Conservation (phyloP, 2,329 filamentous ascomycete species). For the Xylaria sp. region DNA sequence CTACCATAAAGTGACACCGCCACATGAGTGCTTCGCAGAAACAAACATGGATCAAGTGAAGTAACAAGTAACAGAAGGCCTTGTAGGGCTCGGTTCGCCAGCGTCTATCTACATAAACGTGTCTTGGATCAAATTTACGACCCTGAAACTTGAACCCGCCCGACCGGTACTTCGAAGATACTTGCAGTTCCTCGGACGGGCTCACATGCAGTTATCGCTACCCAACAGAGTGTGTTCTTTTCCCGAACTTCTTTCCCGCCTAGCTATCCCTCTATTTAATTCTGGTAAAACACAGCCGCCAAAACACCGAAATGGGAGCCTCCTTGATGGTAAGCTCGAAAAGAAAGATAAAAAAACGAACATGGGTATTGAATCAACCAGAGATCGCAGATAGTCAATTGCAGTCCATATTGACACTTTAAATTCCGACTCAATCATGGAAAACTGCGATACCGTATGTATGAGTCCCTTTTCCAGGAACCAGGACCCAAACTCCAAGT, state of each 20-base stretch:
- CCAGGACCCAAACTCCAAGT: slow-evolving; percentile 38
- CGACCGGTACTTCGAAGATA: neutral
- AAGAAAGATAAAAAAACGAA: slow-evolving; percentile 20
- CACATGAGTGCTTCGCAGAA: neutral
- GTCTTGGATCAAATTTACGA: slow-evolving; percentile 6
- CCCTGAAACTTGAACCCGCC: slow-evolving; percentile 1
- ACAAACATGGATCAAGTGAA: neutral
- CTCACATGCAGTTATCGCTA: neutral
- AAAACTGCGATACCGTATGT: slow-evolving; percentile 14
- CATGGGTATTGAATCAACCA: slow-evolving; percentile 39
- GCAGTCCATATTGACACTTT: slow-evolving; percentile 14
- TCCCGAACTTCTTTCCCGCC: slow-evolving; percentile 14
- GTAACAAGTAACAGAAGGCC: slow-evolving; percentile 7
- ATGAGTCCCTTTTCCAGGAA: slow-evolving; percentile 25
- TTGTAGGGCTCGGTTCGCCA: slow-evolving; percentile 11
- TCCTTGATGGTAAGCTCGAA: slow-evolving; percentile 25
- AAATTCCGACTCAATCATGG: slow-evolving; percentile 12
- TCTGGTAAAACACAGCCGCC: slow-evolving; percentile 23
- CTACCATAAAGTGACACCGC: neutral
- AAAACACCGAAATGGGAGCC: slow-evolving; percentile 26
- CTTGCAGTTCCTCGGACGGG: neutral
- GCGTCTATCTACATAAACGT: slow-evolving; percentile 11
- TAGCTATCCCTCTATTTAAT: slow-evolving; percentile 25
- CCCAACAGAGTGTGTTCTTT: slow-evolving; percentile 23
- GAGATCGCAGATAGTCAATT: slow-evolving; percentile 16